These are phyloP conservation scores for Gossypium turneri DNA, from an alignment of 345 rosid species.

Conservation along the genomic window DNA sequence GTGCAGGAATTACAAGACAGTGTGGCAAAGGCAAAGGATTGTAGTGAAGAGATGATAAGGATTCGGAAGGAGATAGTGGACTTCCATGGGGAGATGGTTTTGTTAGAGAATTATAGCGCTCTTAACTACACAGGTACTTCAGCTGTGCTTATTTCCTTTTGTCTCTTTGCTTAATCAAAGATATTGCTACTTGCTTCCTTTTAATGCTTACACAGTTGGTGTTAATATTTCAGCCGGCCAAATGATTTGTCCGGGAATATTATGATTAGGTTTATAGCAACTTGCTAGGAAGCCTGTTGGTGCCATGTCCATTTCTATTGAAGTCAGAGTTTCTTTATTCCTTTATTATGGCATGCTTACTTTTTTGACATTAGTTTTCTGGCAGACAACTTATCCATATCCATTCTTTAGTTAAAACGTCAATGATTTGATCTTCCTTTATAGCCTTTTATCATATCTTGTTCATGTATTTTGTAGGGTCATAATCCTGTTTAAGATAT, in stretches of 20 bases:
- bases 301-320: background rate
- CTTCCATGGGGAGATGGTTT: conserved; percentile 94
- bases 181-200: background rate
- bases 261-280: background rate
- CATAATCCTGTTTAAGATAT: no score
- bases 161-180: background rate
- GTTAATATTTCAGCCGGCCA: background rate
- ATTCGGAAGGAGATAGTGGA: conserved; percentile 83
- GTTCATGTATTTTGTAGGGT: background rate
- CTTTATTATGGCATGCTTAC: background rate
- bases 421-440: background rate
- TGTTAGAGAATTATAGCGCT: conserved; percentile 92
- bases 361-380: conserved; percentile 1
- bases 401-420: background rate
- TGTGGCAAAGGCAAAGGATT: conserved; percentile 52
- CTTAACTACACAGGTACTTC: conserved; percentile 84
- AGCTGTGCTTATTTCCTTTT: background rate
- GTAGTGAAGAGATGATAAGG: conserved; percentile 51
- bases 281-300: conserved; percentile 1
- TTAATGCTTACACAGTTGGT: background rate
- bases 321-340: background rate
- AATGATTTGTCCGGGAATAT: background rate
- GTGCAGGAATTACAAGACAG: conserved; percentile 74
- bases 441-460: background rate
- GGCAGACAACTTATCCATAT: background rate